phyloP scores from a whole-genome alignment of 78 protist species.

The Guillardia theta region DNA sequence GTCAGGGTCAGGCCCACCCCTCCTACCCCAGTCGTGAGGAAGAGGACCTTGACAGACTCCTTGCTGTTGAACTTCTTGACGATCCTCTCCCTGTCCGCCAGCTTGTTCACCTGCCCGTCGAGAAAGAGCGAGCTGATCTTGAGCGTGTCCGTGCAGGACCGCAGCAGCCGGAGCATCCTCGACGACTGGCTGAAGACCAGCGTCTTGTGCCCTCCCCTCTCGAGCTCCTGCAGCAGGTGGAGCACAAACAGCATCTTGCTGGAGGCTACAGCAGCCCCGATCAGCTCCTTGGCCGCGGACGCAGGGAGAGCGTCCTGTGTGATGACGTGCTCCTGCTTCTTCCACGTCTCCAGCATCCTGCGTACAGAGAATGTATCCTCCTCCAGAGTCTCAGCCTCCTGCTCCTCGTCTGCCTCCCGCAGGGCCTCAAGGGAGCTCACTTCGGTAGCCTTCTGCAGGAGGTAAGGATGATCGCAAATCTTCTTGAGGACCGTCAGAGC shows the following conservation, averaged over 20 bases:
- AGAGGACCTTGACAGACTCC: conserved; percentile 24
- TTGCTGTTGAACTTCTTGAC: conserved; percentile 46
- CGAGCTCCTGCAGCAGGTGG: conserved; percentile 40
- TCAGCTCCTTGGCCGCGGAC: not conserved
- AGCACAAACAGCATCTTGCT: conserved; percentile 45
- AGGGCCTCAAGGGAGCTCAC: not conserved
- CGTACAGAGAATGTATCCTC: not conserved
- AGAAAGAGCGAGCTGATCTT: not conserved
- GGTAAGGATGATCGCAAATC: conserved; percentile 59
- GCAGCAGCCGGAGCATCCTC: conserved; percentile 25
- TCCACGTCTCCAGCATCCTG: not conserved
- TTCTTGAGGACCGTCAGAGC: conserved; percentile 71
- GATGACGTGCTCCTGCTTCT: not conserved
- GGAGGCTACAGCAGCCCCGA: not conserved
- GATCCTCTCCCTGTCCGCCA: conserved; percentile 48
- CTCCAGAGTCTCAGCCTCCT: not conserved
- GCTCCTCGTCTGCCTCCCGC: not conserved
- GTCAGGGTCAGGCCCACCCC: conserved; percentile 81
- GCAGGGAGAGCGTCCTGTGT: not conserved
- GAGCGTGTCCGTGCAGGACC: not conserved
- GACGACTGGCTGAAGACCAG: conserved; percentile 7
- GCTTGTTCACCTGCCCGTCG: conserved; percentile 58
- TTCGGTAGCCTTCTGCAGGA: not conserved
- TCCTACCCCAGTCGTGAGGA: conserved; percentile 75
- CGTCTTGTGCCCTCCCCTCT: not conserved